A percentile compares a stretch with the other conserved stretches of the same genome.
Conservation (phyloP, 106 monocot genomes). For the Dendrobium nobile region DNA sequence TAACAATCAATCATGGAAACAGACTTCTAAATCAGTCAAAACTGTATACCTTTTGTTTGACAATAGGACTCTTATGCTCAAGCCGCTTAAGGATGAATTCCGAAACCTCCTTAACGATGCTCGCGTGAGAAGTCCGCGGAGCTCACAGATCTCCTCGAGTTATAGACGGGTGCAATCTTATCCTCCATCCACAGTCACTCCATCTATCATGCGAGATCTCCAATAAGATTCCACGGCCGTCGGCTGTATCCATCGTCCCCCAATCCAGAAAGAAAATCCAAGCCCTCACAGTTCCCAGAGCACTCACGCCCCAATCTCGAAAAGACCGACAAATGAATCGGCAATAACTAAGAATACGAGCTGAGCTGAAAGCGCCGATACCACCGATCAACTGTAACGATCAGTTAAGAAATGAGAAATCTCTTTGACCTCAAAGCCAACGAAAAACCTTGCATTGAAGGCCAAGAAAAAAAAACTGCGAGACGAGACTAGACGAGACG, state of each 20-base stretch:
- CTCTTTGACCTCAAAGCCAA: no score
- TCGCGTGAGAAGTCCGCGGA: conserved; percentile 47
- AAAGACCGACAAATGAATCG: not conserved
- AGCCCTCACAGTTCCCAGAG: not conserved
- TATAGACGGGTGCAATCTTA: conserved; percentile 93
- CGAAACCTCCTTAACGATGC: conserved; percentile 92
- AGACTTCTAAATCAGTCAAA: not conserved
- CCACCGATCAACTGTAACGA: not conserved
- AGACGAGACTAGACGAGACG: not conserved
- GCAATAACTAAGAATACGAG: not conserved
- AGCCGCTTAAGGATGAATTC: conserved; percentile 85
- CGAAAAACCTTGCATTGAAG: not conserved
- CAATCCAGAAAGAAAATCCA: not conserved
- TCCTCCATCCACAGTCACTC: conserved; percentile 87
- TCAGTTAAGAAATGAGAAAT: not conserved
- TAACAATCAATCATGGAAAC: not conserved
- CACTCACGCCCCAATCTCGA: not conserved
- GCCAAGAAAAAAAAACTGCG: not conserved
- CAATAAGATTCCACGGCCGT: conserved; percentile 92
- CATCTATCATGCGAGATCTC: conserved; percentile 92
- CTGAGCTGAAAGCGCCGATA: not conserved
- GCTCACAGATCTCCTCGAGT: conserved; percentile 92
- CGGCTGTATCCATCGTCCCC: conserved; percentile 78
- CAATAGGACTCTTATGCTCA: conserved; percentile 92
- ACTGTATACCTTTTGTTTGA: conserved; percentile 80